phyloP scores from a whole-genome alignment of 768 basidiomycete genomes.

The Naganishia antarctica region DNA sequence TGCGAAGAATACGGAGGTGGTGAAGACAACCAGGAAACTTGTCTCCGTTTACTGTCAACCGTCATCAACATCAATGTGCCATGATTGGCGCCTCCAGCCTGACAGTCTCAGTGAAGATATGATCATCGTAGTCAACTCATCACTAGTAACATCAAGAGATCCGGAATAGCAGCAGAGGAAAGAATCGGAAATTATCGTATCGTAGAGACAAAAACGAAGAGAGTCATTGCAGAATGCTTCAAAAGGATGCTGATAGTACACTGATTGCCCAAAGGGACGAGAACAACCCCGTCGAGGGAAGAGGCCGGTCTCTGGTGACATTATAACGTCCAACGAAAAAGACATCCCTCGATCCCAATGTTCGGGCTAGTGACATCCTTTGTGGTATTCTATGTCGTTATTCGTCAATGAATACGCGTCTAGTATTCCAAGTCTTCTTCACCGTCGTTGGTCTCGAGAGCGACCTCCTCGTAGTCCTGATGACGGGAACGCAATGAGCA shows the following conservation, averaged over 20 bases:
- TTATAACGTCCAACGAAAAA: slow-evolving; percentile 10
- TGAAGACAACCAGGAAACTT: no score
- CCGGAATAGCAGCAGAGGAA: no score
- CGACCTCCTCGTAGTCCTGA: slow-evolving; percentile 51
- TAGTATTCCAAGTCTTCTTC: slow-evolving; percentile 51
- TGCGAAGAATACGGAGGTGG: not conserved
- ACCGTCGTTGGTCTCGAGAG: slow-evolving; percentile 49
- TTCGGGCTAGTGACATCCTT: slow-evolving; percentile 19
- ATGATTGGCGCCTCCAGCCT: no score
- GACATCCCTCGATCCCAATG: not conserved
- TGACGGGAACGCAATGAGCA: slow-evolving; percentile 8
- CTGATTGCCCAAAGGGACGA: not conserved
- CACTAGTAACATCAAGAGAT: no score
- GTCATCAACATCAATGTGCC: no score
- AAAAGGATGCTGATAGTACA: slow-evolving; percentile 22
- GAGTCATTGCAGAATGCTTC: slow-evolving; percentile 3
- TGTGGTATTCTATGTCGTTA: slow-evolving; percentile 7
- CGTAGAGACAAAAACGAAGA: slow-evolving; percentile 1
- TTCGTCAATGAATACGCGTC: slow-evolving; percentile 17
- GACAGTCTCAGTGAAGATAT: no score
- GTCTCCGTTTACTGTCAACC: no score
- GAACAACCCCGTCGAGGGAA: not conserved
- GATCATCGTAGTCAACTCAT: no score
- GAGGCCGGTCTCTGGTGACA: slow-evolving; percentile 4
- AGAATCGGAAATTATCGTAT: not conserved